These are phyloP conservation scores for Heritiera fomes DNA, from an alignment of 345 rosid species.

Conservation along the genomic window DNA sequence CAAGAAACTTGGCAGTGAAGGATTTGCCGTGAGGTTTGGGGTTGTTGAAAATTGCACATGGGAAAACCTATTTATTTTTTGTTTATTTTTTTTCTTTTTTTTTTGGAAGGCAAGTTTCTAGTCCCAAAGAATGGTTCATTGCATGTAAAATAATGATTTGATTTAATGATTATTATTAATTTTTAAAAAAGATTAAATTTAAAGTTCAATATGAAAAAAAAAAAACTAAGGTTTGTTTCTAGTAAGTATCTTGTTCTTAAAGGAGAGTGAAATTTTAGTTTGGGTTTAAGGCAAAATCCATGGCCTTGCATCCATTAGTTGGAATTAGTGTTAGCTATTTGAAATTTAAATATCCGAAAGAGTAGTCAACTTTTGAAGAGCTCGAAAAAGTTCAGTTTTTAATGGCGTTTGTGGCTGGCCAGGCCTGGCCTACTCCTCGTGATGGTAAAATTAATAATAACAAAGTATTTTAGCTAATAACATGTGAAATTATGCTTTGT, in stretches of 20 bases:
- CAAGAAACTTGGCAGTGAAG: slow-evolving; percentile 10
- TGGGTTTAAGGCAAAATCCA: not conserved
- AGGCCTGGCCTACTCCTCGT: not conserved
- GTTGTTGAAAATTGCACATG: not conserved
- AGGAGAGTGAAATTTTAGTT: too few species aligned
- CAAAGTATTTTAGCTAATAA: not conserved
- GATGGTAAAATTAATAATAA: not conserved
- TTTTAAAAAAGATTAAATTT: too few species aligned
- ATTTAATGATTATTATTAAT: too few species aligned
- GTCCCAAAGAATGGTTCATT: not conserved
- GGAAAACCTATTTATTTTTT: not conserved
- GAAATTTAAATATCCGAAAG: not conserved
- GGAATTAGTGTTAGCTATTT: not conserved
- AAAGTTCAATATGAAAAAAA: too few species aligned
- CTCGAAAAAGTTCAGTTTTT: slow-evolving; percentile 16
- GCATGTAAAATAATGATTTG: not conserved
- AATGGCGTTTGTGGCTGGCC: not conserved
- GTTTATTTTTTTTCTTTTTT: not conserved
- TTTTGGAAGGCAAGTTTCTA: not conserved
- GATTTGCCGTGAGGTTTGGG: not conserved
- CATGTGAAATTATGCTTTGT: not conserved
- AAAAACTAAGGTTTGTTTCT: too few species aligned
- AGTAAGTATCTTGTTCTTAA: too few species aligned
- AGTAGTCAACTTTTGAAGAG: slow-evolving; percentile 7
- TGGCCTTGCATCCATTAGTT: slow-evolving; percentile 5